Conservation (phyloP, 2,329 filamentous ascomycete species). For the Aureobasidium vineae region DNA sequence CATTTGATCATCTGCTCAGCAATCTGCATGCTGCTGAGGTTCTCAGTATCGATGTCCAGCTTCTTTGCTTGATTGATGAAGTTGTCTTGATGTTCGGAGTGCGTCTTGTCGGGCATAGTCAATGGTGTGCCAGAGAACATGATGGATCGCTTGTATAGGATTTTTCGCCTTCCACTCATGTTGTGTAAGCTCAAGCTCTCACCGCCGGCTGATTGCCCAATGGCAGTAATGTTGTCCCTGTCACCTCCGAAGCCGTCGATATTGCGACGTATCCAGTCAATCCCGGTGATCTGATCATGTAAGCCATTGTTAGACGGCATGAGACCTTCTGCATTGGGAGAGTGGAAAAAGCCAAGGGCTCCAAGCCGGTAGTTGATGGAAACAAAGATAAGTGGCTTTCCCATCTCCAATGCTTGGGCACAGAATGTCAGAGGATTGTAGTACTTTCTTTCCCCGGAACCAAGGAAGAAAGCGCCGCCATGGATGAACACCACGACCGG, state of each 20-base stretch:
- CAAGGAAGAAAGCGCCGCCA: conserved; percentile 28
- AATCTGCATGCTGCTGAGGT: conserved; percentile 21
- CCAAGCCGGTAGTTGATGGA: conserved; percentile 28
- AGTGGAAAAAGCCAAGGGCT: conserved; percentile 29
- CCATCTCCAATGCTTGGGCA: conserved; percentile 18
- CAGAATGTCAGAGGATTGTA: conserved; percentile 26
- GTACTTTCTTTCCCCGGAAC: conserved; percentile 21
- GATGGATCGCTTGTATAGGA: conserved; percentile 29
- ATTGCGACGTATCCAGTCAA: conserved; percentile 55
- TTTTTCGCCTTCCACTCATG: background rate
- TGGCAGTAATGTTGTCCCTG: conserved; percentile 27
- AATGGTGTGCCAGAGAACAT: conserved; percentile 29
- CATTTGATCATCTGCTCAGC: conserved; percentile 26
- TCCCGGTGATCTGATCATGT: conserved; percentile 53
- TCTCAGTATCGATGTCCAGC: conserved; percentile 15
- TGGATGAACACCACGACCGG: conserved; percentile 28
- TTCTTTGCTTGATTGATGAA: conserved; percentile 28
- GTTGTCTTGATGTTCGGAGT: conserved; percentile 28
- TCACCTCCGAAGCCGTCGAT: conserved; percentile 53
- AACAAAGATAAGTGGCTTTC: conserved; percentile 24
- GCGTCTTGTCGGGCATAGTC: conserved; percentile 29
- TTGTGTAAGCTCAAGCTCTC: conserved; percentile 30
- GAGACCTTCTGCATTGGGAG: conserved; percentile 17
- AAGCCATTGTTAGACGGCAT: conserved; percentile 50
- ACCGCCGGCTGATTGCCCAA: conserved; percentile 30